These are phyloP conservation scores for Salix arbutifolia DNA, from an alignment of 345 rosid genomes.

Conservation along the genomic window DNA sequence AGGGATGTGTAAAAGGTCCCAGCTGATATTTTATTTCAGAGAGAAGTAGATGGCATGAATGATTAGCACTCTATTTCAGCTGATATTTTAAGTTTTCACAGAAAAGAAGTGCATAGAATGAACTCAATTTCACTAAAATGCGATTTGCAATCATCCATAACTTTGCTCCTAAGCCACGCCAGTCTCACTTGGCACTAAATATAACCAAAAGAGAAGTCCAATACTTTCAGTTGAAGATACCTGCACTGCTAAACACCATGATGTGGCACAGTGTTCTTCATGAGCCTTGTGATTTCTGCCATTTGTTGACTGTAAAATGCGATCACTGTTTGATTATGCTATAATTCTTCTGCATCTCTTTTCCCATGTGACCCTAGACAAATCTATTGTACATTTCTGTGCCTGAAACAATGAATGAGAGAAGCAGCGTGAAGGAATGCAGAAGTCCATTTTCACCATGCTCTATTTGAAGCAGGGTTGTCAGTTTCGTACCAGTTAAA, in stretches of 20 bases:
- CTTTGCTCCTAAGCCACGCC: slow-evolving; percentile 26
- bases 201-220: not conserved
- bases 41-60: not conserved
- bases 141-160: not conserved
- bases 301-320: not conserved
- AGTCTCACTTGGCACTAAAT: not conserved
- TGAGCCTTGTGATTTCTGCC: not conserved
- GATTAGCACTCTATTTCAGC: not conserved
- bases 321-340: not conserved
- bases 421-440: not conserved
- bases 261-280: not conserved
- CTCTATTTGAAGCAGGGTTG: not conserved
- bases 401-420: not conserved
- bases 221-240: not conserved
- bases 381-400: not conserved
- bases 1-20: not conserved
- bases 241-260: not conserved
- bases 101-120: not conserved
- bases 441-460: not conserved
- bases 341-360: not conserved
- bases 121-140: not conserved
- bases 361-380: not conserved
- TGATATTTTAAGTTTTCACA: too few species aligned
- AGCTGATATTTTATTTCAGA: not conserved
- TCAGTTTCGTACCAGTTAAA: too few species aligned